Evolutionary conservation across 495 filamentous ascomycete species (phyloP).

Genomic region (Xylaria telfairii): DNA sequence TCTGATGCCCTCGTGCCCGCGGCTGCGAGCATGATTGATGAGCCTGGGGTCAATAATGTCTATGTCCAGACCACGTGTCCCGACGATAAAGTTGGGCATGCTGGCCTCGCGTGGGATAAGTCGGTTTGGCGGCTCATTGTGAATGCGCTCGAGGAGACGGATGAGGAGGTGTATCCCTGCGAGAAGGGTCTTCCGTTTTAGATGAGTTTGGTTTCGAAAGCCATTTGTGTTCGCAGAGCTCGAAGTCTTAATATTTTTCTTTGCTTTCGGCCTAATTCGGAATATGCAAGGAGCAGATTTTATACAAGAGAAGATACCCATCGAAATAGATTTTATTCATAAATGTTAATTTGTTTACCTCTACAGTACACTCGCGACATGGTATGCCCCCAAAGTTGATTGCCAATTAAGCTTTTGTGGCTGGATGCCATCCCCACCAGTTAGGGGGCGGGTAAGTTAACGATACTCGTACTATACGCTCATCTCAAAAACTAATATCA

Average conservation of each 20-base stretch:
- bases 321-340: not conserved
- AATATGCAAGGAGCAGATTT: not conserved
- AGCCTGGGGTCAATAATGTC: constrained; percentile 52
- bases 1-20: constrained; percentile 58
- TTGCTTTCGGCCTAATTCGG: not conserved
- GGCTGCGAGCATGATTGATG: constrained; percentile 50
- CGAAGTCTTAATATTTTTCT: not conserved
- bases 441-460: too few species aligned
- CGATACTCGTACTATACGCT: too few species aligned
- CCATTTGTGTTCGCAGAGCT: not conserved
- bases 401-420: not conserved
- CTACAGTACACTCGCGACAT: too few species aligned
- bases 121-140: constrained; percentile 62
- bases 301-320: constrained; percentile 10
- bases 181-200: constrained; percentile 35
- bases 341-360: not conserved
- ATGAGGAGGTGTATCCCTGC: constrained; percentile 33
- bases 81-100: constrained; percentile 57
- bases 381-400: not conserved
- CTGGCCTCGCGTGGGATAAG: constrained; percentile 59
- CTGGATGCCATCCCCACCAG: not conserved
- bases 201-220: not conserved
- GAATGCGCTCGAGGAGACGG: constrained; percentile 53
- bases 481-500: too few species aligned
- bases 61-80: constrained; percentile 56